A percentile compares a stretch with the other conserved stretches of the same genome.
These are phyloP conservation scores for Phytophthora fragariaefolia DNA, from an alignment of 352 stramenopile genomes.

Conservation along the genomic window DNA sequence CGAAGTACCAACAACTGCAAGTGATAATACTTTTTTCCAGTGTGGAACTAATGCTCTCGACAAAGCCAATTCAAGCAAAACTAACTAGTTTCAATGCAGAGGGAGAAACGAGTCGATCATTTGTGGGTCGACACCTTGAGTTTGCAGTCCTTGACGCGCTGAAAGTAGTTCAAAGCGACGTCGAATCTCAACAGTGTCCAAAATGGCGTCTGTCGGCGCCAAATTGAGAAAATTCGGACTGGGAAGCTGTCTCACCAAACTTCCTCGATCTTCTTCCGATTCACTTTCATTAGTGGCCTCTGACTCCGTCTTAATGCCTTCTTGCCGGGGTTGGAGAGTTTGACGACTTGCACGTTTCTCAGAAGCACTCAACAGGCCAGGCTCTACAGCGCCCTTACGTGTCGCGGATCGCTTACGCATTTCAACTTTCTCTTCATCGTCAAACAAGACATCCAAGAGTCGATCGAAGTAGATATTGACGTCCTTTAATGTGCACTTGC, in stretches of 20 bases:
- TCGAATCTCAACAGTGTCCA: slow-evolving; percentile 25
- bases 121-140: slow-evolving; percentile 9
- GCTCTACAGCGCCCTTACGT: neutral
- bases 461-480: slow-evolving; percentile 28
- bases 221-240: neutral
- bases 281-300: neutral
- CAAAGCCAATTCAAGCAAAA: neutral
- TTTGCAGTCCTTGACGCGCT: slow-evolving; percentile 9
- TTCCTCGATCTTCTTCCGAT: neutral
- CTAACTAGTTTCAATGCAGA: neutral
- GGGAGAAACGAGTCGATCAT: slow-evolving; percentile 20
- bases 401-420: slow-evolving; percentile 14
- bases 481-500: slow-evolving; percentile 3
- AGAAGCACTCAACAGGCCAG: neutral
- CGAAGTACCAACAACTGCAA: neutral
- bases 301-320: neutral
- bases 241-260: neutral
- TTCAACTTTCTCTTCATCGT: slow-evolving; percentile 13
- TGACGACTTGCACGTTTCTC: neutral
- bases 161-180: slow-evolving; percentile 16
- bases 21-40: neutral
- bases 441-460: slow-evolving; percentile 15
- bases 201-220: slow-evolving; percentile 1
- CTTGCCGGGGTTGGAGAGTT: neutral
- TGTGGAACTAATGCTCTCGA: neutral